Evolutionary conservation across 2,329 filamentous ascomycete species (phyloP), one percentile per base, ranked within the genome.

Genomic region (Paramyrothecium roridum): DNA sequence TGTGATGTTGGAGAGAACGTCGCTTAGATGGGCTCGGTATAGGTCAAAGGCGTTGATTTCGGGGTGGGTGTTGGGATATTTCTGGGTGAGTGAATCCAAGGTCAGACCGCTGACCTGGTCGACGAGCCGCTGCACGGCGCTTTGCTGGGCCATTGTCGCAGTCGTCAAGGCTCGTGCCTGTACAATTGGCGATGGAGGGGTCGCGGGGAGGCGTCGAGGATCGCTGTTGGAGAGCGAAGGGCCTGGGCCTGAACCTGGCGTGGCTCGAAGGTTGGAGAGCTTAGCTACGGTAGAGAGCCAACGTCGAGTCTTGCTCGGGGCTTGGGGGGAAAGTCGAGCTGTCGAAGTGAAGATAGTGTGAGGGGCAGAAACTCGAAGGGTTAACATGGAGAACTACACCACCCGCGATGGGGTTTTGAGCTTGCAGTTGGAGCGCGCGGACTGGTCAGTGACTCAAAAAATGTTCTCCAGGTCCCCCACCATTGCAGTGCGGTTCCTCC

Each of bases 31-130:
- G 40, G 86, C 84, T 57, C 91, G 83, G 79, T 92, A 96, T 57
- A 93, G 80, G 66, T 95, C 91, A 65, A 90, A 78, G 3, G 89
- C 87, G 75, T 95, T 95, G 63, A 82, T 75, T 30, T 87, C 80
- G 54, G 89, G 89, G 67, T 87, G 78, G 64, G 80, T 84, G 67
- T 78, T 79, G 43, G 84, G 80, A 67, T 78, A 86, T 40, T 51
- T 51, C 16, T 51, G 19, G 30, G n/a, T 3, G 19, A 51, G 19
- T 10, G 30, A 10, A 30, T 37, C 49, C 17, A 51, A 19, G 49
- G 49, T 51, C 30, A 51, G 30, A 21, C 49, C 49, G 13, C 20
- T 30, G 23, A 40, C 49, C 30, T 21, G 49, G 17, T 37, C n/a
- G 17, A 51, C 49, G 23, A 51, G 30, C n/a, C 37, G 49, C 26